Evolutionary conservation across 164 flowering plant genomes (phyloP).

Genomic region (Tetracentron sinense): DNA sequence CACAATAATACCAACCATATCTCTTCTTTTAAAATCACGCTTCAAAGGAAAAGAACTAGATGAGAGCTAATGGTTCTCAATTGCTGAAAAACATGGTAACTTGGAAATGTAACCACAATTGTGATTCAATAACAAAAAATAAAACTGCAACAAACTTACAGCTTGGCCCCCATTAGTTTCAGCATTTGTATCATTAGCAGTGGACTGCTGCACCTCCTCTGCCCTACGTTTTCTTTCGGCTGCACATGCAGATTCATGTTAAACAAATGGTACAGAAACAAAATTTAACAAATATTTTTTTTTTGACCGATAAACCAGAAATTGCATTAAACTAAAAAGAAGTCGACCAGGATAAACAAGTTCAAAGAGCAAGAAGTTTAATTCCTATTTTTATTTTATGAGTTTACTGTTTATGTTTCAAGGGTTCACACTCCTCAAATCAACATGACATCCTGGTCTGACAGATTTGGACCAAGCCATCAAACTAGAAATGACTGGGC

Average conservation of each 20-base stretch:
- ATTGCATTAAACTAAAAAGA: too few species aligned
- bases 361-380: neutral
- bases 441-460: neutral
- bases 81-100: too few species aligned
- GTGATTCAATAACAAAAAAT: neutral
- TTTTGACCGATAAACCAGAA: too few species aligned
- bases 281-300: too few species aligned
- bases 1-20: too few species aligned
- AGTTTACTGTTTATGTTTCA: too few species aligned
- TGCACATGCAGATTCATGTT: constrained; percentile 30
- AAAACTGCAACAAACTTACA: constrained; percentile 42
- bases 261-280: neutral
- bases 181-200: constrained; percentile 49
- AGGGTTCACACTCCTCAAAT: too few species aligned
- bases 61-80: too few species aligned
- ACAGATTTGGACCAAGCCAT: neutral
- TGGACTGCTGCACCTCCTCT: constrained; percentile 49
- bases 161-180: constrained; percentile 57
- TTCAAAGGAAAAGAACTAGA: too few species aligned
- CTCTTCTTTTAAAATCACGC: too few species aligned
- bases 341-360: neutral
- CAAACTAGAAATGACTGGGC: neutral
- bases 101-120: neutral
- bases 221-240: constrained; percentile 77
- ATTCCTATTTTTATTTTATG: too few species aligned